Conservation (phyloP, 1,139 yeast genomes). For the Pichia sp. region DNA sequence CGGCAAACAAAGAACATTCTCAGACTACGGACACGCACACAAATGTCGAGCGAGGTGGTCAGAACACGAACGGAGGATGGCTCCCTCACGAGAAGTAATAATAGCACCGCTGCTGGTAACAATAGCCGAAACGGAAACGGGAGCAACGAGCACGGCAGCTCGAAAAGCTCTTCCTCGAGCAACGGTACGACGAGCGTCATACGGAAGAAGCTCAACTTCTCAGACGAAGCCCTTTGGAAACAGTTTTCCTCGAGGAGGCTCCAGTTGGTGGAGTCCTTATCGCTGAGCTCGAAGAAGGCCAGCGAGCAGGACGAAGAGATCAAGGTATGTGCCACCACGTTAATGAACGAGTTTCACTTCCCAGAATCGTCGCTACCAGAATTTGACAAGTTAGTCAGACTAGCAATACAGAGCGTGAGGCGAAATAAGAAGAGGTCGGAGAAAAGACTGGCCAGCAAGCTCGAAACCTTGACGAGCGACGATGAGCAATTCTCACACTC, state of each 20-base stretch:
- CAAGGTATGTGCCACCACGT: conserved; percentile 65
- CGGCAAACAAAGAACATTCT: not conserved
- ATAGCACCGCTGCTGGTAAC: not conserved
- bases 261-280: conserved; percentile 79
- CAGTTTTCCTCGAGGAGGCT: conserved; percentile 82
- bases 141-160: not conserved
- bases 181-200: conserved; percentile 76
- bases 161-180: conserved; percentile 3
- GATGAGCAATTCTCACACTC: conserved; percentile 12
- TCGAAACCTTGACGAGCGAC: conserved; percentile 13
- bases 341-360: conserved; percentile 74
- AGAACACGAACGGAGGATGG: not conserved
- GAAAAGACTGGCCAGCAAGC: conserved; percentile 29
- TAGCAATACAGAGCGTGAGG: conserved; percentile 82
- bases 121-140: not conserved
- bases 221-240: conserved; percentile 83
- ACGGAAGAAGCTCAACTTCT: conserved; percentile 66
- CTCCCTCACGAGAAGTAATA: not conserved
- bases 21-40: not conserved
- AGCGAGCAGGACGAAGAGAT: conserved; percentile 88
- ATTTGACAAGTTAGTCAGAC: conserved; percentile 84
- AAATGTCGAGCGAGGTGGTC: conserved; percentile 3
- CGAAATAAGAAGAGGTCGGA: conserved; percentile 60
- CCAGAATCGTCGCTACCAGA: conserved; percentile 56
- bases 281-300: conserved; percentile 75